Evolutionary conservation across 352 stramenopile genomes (phyloP), one percentile per base, ranked within the genome.

Genomic region (Pythium coloratum): DNA sequence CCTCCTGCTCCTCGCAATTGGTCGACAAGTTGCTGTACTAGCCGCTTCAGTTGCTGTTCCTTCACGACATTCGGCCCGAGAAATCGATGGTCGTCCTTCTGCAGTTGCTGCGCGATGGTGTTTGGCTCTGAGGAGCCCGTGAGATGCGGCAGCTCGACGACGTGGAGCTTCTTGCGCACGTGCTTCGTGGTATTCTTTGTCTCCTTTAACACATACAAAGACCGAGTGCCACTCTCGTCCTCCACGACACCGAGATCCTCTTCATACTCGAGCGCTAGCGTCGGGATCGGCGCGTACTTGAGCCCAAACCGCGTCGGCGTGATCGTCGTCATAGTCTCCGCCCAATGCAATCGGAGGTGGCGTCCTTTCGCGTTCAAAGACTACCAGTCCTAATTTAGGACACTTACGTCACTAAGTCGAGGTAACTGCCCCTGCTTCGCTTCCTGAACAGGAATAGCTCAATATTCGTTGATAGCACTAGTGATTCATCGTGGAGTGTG

Each of bases 221-320:
- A 93, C 9, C 69, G 72, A 16, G 59, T 40, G 26, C 57, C 72
- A 3, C 67, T 67, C 2, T 64, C 69, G 64, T 85, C 79, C 33
- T 81, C 73, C 26, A 79, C 59, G 13, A 56, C 58, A 26, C 62
- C 67, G 7, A 82, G 40, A 65, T 89, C 77, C 50, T 90, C 83
- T 54, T 95, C 85, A 53, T 95, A 95, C 72, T 95, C 87, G 40
- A 95, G 77, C 33, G 87, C 82, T 1, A 95, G 71, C 36, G 87
- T 95, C 58, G 87, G 85, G 49, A 92, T 78, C 9, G 87, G 87
- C 59, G 76, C 74, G 69, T 86, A 95, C 79, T 95, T 95, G 76
- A 95, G 79, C 0, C 87, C 87, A 53, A 95, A 89, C 57, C 87
- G 80, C 26, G 76, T 93, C 50, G 87, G 85, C 7, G 82, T 78